Base-by-base conservation (phyloP, 2,329 filamentous ascomycete species). In the Cladosporium sp. region DNA sequence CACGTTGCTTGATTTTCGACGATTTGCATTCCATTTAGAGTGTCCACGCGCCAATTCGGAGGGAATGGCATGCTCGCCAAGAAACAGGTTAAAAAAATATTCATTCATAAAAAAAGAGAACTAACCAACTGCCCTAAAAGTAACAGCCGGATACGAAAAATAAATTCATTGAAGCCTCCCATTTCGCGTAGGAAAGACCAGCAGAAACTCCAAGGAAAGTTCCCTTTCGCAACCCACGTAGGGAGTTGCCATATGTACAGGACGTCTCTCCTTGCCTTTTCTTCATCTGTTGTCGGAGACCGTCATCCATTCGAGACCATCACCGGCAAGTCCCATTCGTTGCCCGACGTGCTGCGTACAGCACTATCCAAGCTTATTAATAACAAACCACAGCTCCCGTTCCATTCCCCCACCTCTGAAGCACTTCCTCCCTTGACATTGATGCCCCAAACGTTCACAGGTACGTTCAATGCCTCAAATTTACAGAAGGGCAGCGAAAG, bases 61-160 rank as follows among this genome's bases (percentile, higher is more conserved):
- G n/a, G n/a, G n/a, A n/a, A n/a, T n/a, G n/a, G n/a, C n/a, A n/a
- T n/a, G n/a, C n/a, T n/a, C n/a, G n/a, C n/a, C n/a, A n/a, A n/a
- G n/a, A n/a, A n/a, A n/a, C n/a, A n/a, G n/a, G n/a, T n/a, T n/a
- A n/a, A n/a, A n/a, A 27, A 27, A 27, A 27, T 27, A 27, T 27
- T 27, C n/a, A 27, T 48, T 39, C 45, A 48, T 39, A 39, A 22
- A 48, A 38, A 38, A 38, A 46, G 11, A 18, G 4, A 39, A 48
- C 33, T n/a, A n/a, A 27, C 30, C 27, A 48, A 27, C 38, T 12
- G 45, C 45, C 39, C 4, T 27, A 46, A 16, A 11, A 20, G 36
- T 27, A 27, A 48, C 19, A 48, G 45, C 27, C 5, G 22, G 38
- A 48, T 48, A 48, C 45, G 45, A 48, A 48, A 40, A 38, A 16